These are phyloP conservation scores for Globisporangium irregulare DNA, from an alignment of 352 stramenopile species.

Conservation along the genomic window DNA sequence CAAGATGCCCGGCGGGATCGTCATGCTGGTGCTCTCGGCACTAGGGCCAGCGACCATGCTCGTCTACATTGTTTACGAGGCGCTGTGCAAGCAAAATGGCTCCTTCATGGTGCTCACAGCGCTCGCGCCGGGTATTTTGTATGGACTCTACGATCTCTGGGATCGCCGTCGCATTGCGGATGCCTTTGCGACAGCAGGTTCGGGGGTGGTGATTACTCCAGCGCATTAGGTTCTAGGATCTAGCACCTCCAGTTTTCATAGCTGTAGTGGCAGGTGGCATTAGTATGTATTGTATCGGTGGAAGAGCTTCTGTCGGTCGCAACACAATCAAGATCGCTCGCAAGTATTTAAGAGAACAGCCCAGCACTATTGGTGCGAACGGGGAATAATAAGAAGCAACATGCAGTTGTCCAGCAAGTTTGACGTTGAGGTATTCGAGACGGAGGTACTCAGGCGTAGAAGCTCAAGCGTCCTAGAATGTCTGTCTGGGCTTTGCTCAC, in stretches of 20 bases:
- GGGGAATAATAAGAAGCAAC: neutral
- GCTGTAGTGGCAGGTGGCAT: too few species aligned
- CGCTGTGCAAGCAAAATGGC: neutral
- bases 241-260: too few species aligned
- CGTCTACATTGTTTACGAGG: conserved; percentile 4
- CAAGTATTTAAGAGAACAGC: neutral
- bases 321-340: neutral
- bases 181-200: neutral
- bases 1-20: conserved; percentile 20
- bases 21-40: conserved; percentile 11
- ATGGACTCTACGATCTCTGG: conserved; percentile 4
- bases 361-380: neutral
- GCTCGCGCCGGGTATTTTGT: neutral
- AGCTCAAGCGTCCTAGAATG: neutral
- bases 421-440: neutral
- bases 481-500: neutral
- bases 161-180: neutral
- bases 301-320: too few species aligned
- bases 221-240: too few species aligned
- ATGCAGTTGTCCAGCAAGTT: neutral
- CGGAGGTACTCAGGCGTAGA: neutral
- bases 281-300: too few species aligned
- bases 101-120: neutral
- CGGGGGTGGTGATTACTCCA: neutral
- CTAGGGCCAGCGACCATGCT: conserved; percentile 10